Percentiles rank a stretch among this genome's conserved stretches.
Conservation (phyloP, 306 rosid genomes). For the Rosa multiflora region DNA sequence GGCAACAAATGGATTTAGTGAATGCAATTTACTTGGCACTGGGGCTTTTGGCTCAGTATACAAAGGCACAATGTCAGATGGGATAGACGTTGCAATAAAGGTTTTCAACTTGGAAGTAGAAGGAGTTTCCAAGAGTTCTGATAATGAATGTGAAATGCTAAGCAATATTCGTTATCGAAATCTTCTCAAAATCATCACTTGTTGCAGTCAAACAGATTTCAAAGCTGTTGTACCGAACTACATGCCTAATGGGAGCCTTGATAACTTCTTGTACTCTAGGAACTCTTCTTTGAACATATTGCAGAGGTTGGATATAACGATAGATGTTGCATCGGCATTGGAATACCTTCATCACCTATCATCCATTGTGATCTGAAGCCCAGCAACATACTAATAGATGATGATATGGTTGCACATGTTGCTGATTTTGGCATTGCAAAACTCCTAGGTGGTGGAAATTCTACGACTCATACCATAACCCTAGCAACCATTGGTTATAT, state of each 20-base stretch:
- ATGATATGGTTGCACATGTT: conserved; percentile 39
- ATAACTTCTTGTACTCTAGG: conserved; percentile 8
- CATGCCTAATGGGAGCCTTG: conserved; percentile 34
- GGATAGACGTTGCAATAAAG: conserved; percentile 22
- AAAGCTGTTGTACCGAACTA: conserved; percentile 26
- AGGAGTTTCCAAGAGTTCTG: conserved; percentile 13
- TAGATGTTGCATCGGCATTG: conserved; percentile 31
- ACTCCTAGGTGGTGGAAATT: conserved; percentile 36
- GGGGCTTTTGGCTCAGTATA: conserved; percentile 27
- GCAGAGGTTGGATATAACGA: conserved; percentile 25
- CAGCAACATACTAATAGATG: conserved; percentile 38
- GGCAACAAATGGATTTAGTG: conserved; percentile 25
- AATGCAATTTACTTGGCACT: conserved; percentile 17
- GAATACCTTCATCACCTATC: conserved; percentile 42
- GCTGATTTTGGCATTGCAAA: conserved; percentile 39
- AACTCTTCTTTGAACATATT: conserved; percentile 1
- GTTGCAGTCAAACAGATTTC: conserved; percentile 16
- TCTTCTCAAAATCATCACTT: conserved; percentile 23
- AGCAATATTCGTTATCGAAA: conserved; percentile 26
- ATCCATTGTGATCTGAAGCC: conserved; percentile 52
- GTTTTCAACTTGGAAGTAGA: conserved; percentile 24
- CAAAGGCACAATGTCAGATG: conserved; percentile 23
- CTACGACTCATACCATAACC: conserved; percentile 25
- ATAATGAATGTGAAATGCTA: conserved; percentile 17
- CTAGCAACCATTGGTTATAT: conserved; percentile 46